phyloP scores from a whole-genome alignment of 371 early-diverging fungal genomes.

The Rhizopus sp. region DNA sequence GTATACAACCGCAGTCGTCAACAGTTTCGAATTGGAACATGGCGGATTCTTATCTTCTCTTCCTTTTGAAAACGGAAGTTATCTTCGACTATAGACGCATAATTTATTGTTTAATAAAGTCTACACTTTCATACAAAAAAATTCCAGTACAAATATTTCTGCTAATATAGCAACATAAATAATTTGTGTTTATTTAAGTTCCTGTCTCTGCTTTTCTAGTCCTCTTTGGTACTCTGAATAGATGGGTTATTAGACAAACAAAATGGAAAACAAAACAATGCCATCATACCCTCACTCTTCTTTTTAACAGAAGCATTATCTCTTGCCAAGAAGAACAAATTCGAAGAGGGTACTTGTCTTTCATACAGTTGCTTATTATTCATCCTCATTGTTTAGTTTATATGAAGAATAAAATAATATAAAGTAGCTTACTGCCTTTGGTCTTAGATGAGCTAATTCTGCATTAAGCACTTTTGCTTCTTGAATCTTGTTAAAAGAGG shows the following conservation, averaged over 20 bases:
- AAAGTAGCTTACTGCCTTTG: constrained; percentile 19
- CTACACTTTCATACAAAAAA: too few species aligned
- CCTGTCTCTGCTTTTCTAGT: constrained; percentile 11
- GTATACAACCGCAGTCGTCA: too few species aligned
- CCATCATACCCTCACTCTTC: constrained; percentile 16
- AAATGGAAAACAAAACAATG: background rate
- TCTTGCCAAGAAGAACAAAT: constrained; percentile 27
- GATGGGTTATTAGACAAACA: background rate
- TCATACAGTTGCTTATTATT: constrained; percentile 21
- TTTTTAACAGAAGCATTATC: constrained; percentile 22
- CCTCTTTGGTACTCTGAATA: constrained; percentile 10
- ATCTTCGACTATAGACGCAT: too few species aligned
- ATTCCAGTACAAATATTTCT: too few species aligned
- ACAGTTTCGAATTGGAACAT: too few species aligned
- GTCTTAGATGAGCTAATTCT: constrained; percentile 22
- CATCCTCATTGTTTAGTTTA: background rate
- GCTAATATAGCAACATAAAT: too few species aligned
- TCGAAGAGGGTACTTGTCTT: constrained; percentile 33
- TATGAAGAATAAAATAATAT: background rate
- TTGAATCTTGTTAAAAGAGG: constrained; percentile 14
- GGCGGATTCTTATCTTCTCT: too few species aligned
- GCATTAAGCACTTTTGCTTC: constrained; percentile 24
- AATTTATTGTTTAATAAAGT: too few species aligned
- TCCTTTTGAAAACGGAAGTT: too few species aligned
- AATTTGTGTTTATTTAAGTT: too few species aligned